Evolutionary conservation across 2,329 filamentous ascomycete genomes (phyloP).

Genomic region (Aureobasidium sp.): DNA sequence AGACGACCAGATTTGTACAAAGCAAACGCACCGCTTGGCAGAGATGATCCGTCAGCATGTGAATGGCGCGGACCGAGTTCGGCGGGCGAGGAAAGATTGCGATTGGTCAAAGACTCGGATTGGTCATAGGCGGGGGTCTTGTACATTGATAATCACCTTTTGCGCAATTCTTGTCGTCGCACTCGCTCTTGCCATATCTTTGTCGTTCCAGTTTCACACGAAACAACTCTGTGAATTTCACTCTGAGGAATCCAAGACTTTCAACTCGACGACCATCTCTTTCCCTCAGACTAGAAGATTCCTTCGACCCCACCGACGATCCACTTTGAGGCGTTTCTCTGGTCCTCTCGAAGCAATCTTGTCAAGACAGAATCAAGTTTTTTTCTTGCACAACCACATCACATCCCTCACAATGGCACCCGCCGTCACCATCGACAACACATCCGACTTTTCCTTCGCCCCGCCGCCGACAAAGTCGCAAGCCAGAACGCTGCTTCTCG

Average conservation of each 20-base stretch:
- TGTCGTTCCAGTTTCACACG: neutral
- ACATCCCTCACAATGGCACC: constrained; percentile 30
- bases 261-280: neutral
- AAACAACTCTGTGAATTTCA: neutral
- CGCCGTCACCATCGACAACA: constrained; percentile 32
- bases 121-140: constrained; percentile 4
- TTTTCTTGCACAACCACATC: neutral
- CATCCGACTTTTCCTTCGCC: constrained; percentile 29
- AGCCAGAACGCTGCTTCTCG: constrained; percentile 69
- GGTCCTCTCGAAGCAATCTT: neutral
- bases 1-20: neutral
- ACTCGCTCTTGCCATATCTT: neutral
- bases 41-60: neutral
- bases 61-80: neutral
- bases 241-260: too few species aligned
- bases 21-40: neutral
- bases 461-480: constrained; percentile 27
- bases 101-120: neutral
- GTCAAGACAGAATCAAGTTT: neutral
- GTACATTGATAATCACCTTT: constrained; percentile 13
- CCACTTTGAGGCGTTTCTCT: constrained; percentile 4
- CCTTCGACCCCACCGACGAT: constrained; percentile 9
- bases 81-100: neutral
- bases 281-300: neutral
- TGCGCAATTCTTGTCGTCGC: constrained; percentile 1